phyloP scores from a whole-genome alignment of 2,329 filamentous ascomycete species.

The Aureobasidium sp. region DNA sequence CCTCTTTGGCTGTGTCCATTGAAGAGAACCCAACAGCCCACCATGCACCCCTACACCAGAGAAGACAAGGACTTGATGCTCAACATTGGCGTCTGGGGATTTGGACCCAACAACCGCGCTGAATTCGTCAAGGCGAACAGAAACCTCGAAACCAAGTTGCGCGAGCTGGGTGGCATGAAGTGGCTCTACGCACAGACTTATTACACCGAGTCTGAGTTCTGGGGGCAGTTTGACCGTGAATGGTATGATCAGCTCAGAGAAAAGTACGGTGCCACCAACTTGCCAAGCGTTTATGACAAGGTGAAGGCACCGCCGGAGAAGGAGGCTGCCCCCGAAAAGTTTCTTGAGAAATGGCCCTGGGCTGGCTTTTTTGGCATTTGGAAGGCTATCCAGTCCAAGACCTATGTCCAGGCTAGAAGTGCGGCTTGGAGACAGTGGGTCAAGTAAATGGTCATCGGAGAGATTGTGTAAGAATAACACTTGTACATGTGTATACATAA shows the following conservation, averaged over 20 bases:
- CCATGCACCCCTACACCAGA: slow-evolving; percentile 28
- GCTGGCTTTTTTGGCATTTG: slow-evolving; percentile 18
- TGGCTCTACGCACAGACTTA: slow-evolving; percentile 65
- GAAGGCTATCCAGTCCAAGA: slow-evolving; percentile 17
- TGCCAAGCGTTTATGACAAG: slow-evolving; percentile 63
- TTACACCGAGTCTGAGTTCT: slow-evolving; percentile 62
- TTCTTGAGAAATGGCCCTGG: slow-evolving; percentile 16
- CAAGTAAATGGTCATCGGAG: not conserved
- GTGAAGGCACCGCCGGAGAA: slow-evolving; percentile 11
- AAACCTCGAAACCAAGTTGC: slow-evolving; percentile 53
- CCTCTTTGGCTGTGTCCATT: slow-evolving; percentile 45
- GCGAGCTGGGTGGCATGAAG: slow-evolving; percentile 57
- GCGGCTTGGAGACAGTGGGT: slow-evolving; percentile 12
- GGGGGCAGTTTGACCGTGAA: slow-evolving; percentile 53
- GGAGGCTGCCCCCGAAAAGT: not conserved
- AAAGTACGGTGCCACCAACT: slow-evolving; percentile 52
- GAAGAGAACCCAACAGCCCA: slow-evolving; percentile 20
- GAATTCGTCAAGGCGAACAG: slow-evolving; percentile 51
- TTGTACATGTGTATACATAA: not conserved
- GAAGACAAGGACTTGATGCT: slow-evolving; percentile 36
- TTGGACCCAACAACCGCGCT: slow-evolving; percentile 28
- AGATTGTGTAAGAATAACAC: not conserved
- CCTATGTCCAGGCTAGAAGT: slow-evolving; percentile 17
- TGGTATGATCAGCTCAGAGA: slow-evolving; percentile 54
- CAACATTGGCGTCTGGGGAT: slow-evolving; percentile 59